Evolutionary conservation across 2,329 filamentous ascomycete species (phyloP).

Genomic region (Mycogone perniciosa): DNA sequence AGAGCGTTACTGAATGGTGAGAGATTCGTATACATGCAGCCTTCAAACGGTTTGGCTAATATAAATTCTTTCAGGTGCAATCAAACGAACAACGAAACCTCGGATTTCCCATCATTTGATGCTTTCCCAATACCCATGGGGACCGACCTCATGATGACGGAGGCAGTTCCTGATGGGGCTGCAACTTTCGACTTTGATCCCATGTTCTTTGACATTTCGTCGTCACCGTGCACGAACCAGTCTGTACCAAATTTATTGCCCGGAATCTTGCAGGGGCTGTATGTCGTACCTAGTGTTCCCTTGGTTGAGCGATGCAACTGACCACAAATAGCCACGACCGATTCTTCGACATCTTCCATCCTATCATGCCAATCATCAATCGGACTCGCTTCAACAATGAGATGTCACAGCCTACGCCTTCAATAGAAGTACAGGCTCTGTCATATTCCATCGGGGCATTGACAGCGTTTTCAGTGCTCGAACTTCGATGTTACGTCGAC

Average conservation of each 20-base stretch:
- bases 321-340: conserved; percentile 1
- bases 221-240: neutral
- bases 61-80: neutral
- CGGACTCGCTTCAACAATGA: conserved; percentile 7
- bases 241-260: neutral
- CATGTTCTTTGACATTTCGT: neutral
- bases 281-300: no score
- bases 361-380: conserved; percentile 9
- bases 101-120: neutral
- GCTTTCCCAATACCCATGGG: neutral
- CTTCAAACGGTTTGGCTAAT: neutral
- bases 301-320: no score
- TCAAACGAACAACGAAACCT: neutral
- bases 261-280: neutral
- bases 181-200: neutral
- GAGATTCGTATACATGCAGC: neutral
- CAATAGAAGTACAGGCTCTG: conserved; percentile 4
- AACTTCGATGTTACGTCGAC: neutral
- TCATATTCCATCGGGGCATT: conserved; percentile 7
- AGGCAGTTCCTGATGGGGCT: neutral
- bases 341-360: conserved; percentile 10
- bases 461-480: conserved; percentile 2
- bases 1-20: neutral
- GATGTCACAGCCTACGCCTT: neutral
- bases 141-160: neutral